Conservation (phyloP, 176 grass and related monocot species). For the Themeda triandra region DNA sequence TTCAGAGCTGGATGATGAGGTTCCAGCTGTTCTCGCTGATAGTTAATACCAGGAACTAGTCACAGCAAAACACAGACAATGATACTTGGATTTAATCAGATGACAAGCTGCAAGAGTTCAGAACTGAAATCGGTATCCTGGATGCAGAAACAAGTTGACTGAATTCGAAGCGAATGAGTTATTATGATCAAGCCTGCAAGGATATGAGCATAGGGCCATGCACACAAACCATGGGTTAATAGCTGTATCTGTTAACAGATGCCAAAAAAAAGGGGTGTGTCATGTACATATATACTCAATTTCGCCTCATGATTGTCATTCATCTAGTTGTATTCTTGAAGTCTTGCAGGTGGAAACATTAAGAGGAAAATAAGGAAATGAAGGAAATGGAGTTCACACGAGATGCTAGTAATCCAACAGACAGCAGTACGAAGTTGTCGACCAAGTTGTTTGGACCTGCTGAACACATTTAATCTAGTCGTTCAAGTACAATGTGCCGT, state of each 20-base stretch:
- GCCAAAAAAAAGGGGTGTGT: not conserved
- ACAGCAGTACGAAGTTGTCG: not conserved
- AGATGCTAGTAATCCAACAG: slow-evolving; percentile 2
- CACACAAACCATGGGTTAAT: too few relatives aligned
- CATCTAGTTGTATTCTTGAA: not conserved
- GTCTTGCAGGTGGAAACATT: not conserved
- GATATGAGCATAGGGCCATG: not conserved
- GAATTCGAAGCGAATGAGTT: not conserved
- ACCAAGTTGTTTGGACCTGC: not conserved
- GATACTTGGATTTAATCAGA: not conserved
- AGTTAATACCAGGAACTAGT: not conserved
- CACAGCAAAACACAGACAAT: not conserved
- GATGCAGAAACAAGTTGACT: not conserved
- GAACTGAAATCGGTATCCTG: not conserved
- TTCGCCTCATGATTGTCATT: not conserved
- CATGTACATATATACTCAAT: not conserved
- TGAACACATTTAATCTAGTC: not conserved
- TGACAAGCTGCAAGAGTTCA: not conserved
- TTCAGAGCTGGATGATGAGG: not conserved
- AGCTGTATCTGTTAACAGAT: not conserved
- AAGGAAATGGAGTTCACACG: slow-evolving; percentile 7
- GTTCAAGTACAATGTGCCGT: not conserved
- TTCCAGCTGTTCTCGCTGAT: not conserved
- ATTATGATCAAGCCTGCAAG: not conserved
- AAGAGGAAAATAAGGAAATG: slow-evolving; percentile 3